Evolutionary conservation across 257 asterid genomes (phyloP), one percentile per base, ranked within the genome.

Genomic region (Solanum chmielewskii): DNA sequence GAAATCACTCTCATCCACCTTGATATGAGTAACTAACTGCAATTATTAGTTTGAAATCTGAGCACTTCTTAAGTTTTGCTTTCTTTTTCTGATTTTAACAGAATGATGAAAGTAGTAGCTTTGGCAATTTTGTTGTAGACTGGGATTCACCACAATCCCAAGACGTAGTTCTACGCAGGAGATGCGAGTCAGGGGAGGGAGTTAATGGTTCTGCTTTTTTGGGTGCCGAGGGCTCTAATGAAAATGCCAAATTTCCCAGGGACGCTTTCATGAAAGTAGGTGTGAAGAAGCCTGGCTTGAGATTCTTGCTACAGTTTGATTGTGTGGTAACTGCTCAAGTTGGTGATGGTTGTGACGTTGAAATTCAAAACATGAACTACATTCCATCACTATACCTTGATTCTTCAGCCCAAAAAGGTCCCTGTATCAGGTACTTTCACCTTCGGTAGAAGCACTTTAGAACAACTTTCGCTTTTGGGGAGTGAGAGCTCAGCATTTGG

Each of bases 271-370:
- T 97, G 92, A 97, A 97, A 92, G 92, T 97, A 62, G 93, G 99
- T 87, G 85, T 97, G 84, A 97, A 93, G 88, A 97, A 94, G 92
- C 97, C 97, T 80, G 93, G 95, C 47, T 82, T 94, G 90, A 93
- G 90, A 91, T 95, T 96, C 76, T 90, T 97, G 91, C 89, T 94
- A 94, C 96, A 92, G 91, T 97, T 97, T 87, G 98, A 95, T 88
- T 97, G 98, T 86, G 89, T 90, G 73, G 98, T 94, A 75, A 91
- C 90, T 64, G 91, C 90, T 31, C 89, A 66, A 87, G 92, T 90
- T 80, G 90, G 83, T 42, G 85, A 74, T 33, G 88, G 86, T 47
- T 89, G 93, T 68, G 89, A 88, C 80, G 87, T 95, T 87, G 87
- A 91, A 71, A 91, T 97, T 88, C 93, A 90, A 78, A 91, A 86